Evolutionary conservation across 1,284 basidiomycete genomes (phyloP).

Genomic region (Abortiporus biennis): DNA sequence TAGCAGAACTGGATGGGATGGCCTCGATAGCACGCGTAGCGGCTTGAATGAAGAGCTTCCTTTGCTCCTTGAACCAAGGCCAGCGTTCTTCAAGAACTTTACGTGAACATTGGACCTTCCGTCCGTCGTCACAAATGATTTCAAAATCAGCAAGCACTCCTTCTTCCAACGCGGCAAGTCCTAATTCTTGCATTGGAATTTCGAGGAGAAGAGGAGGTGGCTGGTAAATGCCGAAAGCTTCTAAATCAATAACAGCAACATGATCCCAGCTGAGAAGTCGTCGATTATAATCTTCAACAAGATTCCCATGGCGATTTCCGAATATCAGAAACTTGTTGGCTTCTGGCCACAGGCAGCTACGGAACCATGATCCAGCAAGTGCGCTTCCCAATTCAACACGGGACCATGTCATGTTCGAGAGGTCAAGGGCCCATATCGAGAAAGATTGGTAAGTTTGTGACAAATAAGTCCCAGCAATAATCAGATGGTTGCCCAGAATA

Average conservation of each 20-base stretch:
- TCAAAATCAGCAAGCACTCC: constrained; percentile 80
- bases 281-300: constrained; percentile 89
- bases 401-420: constrained; percentile 76
- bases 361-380: constrained; percentile 84
- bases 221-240: constrained; percentile 91
- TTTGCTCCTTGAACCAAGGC: constrained; percentile 88
- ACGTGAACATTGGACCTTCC: constrained; percentile 77
- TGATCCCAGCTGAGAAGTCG: constrained; percentile 89
- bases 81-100: constrained; percentile 82
- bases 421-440: constrained; percentile 86
- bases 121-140: constrained; percentile 85
- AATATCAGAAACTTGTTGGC: constrained; percentile 83
- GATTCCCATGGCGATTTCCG: constrained; percentile 80
- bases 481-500: constrained; percentile 81
- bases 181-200: constrained; percentile 69
- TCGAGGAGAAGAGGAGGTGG: constrained; percentile 70
- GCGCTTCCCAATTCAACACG: constrained; percentile 81
- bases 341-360: constrained; percentile 76
- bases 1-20: constrained; percentile 52
- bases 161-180: constrained; percentile 76
- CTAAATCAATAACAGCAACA: constrained; percentile 84
- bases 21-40: constrained; percentile 49
- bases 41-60: constrained; percentile 47
- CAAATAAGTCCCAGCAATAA: constrained; percentile 87
- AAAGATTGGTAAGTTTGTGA: constrained; percentile 87